Base-by-base conservation (phyloP, 2,329 filamentous ascomycete species). In the Myriosclerotinia curreyana region DNA sequence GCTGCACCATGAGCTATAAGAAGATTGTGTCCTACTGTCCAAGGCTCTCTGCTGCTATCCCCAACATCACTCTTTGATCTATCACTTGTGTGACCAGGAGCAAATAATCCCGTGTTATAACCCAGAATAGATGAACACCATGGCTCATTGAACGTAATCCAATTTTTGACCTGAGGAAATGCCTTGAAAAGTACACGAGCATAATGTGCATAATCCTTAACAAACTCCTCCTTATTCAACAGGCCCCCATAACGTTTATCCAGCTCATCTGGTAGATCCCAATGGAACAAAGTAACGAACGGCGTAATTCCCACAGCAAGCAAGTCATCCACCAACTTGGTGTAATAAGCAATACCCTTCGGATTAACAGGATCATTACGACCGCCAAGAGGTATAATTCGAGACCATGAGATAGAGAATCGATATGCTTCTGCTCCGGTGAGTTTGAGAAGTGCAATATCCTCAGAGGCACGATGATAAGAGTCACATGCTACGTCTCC, bases 81-180 rank as follows among this genome's bases (percentile, higher is more conserved):
- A 77, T 95, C 87, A 70, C 89, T 92, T 8, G 87, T 91, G 73
- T 85, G 87, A n/a, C 92, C 92, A 0, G 92, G 92, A 14, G 92
- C 92, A 74, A 93, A 92, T 67, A 86, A 79, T 36, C 92, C 92
- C 50, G 83, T 85, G 73, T 83, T 89, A 77, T 94, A 95, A 44
- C 91, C 91, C 50, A 95, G 82, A 66, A 95, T 87, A 60, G 88
- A 86, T 68, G 86, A 90, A 78, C 91, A 96, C 86, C 90, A 95
- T 4, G 92, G 92, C 79, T 96, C 91, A 75, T 95, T 95, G 79
- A 94, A 92, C 34, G 91, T 95, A 76, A 93, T 91, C 92, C 92
- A 96, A 77, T 91, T 83, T 80, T 92, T 91, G 72, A 92, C 91
- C 76, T 87, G 88, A 62, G 86, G 83, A 56, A 96, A 81, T 1